These are phyloP conservation scores for Artemisia argyi DNA, from an alignment of 129 eudicot species.

Conservation along the genomic window DNA sequence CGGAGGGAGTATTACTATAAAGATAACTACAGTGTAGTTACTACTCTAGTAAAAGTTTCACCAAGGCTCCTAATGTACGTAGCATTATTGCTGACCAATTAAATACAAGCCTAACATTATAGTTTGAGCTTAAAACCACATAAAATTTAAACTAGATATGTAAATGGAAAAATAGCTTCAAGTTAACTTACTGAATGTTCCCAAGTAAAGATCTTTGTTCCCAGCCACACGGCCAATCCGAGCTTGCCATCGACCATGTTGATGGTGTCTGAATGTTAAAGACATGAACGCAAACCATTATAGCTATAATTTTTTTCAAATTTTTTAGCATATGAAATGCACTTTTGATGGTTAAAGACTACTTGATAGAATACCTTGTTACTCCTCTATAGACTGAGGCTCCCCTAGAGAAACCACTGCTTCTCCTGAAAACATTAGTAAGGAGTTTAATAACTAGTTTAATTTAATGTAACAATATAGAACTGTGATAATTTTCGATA, in stretches of 20 bases:
- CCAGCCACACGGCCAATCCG: constrained; percentile 94
- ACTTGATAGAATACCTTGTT: constrained; percentile 56
- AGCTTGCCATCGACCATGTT: constrained; percentile 98
- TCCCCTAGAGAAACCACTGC: constrained; percentile 98
- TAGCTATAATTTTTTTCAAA: not conserved
- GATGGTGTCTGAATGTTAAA: constrained; percentile 66
- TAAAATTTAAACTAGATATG: not conserved
- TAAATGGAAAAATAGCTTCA: not conserved
- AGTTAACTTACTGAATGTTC: constrained; percentile 79
- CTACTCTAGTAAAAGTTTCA: not conserved
- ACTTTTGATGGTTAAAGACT: not conserved
- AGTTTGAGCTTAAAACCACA: no score
- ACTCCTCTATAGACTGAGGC: constrained; percentile 97
- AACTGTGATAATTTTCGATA: not conserved
- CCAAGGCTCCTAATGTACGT: no score
- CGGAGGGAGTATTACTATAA: not conserved
- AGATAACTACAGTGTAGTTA: not conserved
- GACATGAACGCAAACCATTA: not conserved
- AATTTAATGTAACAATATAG: no score
- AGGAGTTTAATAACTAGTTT: no score
- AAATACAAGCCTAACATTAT: no score
- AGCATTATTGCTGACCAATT: no score
- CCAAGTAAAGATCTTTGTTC: constrained; percentile 86
- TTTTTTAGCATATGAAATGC: not conserved
- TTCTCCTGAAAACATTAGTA: constrained; percentile 51